Evolutionary conservation across 2,329 filamentous ascomycete genomes (phyloP), one percentile per base, ranked within the genome.

Genomic region (Colletotrichum shisoi): DNA sequence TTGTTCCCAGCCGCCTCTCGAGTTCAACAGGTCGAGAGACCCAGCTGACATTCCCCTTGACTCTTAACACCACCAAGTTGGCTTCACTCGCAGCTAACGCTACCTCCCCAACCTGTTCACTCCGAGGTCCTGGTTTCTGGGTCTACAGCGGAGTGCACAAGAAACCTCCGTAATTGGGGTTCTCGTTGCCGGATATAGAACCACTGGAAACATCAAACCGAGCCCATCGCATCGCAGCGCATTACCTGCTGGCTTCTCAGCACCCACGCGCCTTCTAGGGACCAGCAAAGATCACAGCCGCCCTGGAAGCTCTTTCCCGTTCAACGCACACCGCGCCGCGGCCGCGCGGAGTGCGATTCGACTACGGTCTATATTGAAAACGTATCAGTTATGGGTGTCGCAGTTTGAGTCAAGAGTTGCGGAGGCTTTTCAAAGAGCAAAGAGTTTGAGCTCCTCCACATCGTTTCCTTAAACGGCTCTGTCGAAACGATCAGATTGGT

Each of bases 71-170:
- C 88, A 91, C 88, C 93, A 96, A 96, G 88, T 96, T 96, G 93
- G 93, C 92, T 92, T 91, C 91, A 86, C 84, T 89, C 88, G 87
- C 85, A 81, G 84, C 85, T 81, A 80, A 85, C 81, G 82, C 86
- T 82, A 87, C 91, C 80, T 90, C 89, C 80, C 90, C 90, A 83
- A 85, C 90, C 79, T 90, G 90, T 85, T 94, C 93, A 87, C 92
- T 96, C 84, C 90, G 94, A 80, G 93, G 93, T 85, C 94, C 93
- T 82, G 89, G 89, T 79, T 89, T 89, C 85, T 92, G 93, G 93
- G 93, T 96, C 89, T 94, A 94, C 81, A 89, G 89, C 85, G 94
- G 94, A 91, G 92, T 93, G 84, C 92, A 95, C 85, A 95, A 93
- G 85, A 94, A 96, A 83, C 94, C 95, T 79, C 94, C 94, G 86